Conservation (phyloP, 306 rosid species). For the Pachyrhizus erosus region DNA sequence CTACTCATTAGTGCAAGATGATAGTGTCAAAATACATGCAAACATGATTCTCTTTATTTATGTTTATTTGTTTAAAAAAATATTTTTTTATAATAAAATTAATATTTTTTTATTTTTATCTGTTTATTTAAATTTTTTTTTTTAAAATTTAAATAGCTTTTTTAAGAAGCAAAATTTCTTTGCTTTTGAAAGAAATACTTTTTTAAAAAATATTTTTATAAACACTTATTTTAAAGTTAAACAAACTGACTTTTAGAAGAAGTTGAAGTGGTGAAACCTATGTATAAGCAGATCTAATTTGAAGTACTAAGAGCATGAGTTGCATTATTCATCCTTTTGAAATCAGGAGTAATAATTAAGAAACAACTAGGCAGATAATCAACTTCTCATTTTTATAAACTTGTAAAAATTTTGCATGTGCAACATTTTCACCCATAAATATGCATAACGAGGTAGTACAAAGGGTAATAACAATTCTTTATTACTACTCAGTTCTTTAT, state of each 20-base stretch:
- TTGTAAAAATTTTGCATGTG: not conserved
- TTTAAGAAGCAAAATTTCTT: no score
- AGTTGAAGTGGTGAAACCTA: not conserved
- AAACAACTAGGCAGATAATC: not conserved
- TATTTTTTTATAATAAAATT: no score
- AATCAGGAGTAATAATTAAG: not conserved
- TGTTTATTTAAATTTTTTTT: no score
- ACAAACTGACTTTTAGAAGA: not conserved
- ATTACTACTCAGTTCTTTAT: not conserved
- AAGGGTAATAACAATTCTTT: not conserved
- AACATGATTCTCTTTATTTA: no score
- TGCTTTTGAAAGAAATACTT: no score
- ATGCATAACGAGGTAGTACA: not conserved
- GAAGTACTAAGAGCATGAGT: not conserved
- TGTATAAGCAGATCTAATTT: not conserved
- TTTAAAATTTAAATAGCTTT: no score
- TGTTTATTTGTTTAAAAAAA: no score
- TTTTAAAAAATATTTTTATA: no score
- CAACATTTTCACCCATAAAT: not conserved
- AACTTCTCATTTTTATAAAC: not conserved
- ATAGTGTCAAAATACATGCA: no score
- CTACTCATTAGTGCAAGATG: no score
- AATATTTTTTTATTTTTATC: no score
- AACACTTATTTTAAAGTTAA: no score
- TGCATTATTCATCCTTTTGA: not conserved